A percentile compares a stretch with the other conserved stretches of the same genome.
These are phyloP conservation scores for Xylaria scruposa DNA, from an alignment of 495 filamentous ascomycete genomes.

Conservation along the genomic window DNA sequence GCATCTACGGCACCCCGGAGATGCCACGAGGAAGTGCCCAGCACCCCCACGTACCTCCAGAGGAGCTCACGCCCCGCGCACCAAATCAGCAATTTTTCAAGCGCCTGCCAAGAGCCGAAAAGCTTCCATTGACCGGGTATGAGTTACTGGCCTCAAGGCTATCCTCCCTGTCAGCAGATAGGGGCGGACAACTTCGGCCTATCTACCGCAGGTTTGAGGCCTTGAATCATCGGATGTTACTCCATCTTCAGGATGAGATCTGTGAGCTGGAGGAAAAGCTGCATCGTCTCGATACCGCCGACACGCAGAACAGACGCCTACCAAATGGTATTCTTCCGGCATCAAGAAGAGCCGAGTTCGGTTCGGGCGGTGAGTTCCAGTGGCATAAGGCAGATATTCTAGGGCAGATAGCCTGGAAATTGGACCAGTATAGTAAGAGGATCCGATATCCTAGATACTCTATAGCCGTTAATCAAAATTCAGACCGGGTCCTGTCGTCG, in stretches of 20 bases:
- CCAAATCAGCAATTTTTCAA: conserved; percentile 37
- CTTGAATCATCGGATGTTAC: conserved; percentile 82
- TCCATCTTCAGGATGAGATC: conserved; percentile 89
- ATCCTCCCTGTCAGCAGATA: conserved; percentile 45
- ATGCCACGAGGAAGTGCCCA: conserved; percentile 41
- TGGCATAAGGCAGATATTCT: conserved; percentile 74
- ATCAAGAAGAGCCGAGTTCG: conserved; percentile 71
- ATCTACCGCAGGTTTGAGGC: conserved; percentile 86
- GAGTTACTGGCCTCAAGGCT: conserved; percentile 69
- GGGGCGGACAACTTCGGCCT: conserved; percentile 56
- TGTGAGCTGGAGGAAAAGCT: conserved; percentile 79
- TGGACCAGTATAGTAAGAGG: conserved; percentile 82
- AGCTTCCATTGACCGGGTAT: conserved; percentile 64
- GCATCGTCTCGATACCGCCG: conserved; percentile 71
- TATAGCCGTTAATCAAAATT: conserved; percentile 25
- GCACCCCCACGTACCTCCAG: conserved; percentile 37
- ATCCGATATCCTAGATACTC: conserved; percentile 13
- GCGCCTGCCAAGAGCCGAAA: conserved; percentile 45
- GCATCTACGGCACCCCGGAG: conserved; percentile 46
- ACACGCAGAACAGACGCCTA: conserved; percentile 68
- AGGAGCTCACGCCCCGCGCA: conserved; percentile 40
- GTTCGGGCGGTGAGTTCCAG: conserved; percentile 71
- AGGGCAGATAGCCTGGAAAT: conserved; percentile 72
- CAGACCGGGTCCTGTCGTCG: conserved; percentile 73
- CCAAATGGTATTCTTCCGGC: conserved; percentile 63